Base-by-base conservation (phyloP, 306 rosid genomes). In the Hippophae tibetana region DNA sequence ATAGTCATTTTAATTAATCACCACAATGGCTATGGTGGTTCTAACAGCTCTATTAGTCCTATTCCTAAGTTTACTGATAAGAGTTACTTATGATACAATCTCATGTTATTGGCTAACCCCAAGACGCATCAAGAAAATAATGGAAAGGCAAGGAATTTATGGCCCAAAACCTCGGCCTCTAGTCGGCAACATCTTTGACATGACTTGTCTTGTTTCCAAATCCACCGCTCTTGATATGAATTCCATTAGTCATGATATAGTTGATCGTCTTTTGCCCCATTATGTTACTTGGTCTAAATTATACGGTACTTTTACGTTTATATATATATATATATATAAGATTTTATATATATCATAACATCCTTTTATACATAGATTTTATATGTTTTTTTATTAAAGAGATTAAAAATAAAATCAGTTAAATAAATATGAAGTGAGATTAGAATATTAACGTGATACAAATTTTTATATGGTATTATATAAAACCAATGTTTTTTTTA, bases 81-180 rank as follows among this genome's bases (percentile, higher is more conserved):
- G 67, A 74, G 61, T 80, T 8, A 67, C 73, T 8, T 82, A 77
- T 58, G 84, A 75, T 26, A 82, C 70, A 23, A 27, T 93, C 58
- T 73, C 78, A 6, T 82, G 77, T 53, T 93, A 93, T 80, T 80
- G 60, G 48, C 40, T 86, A 12, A 88, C 76, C 11, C 99, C 99
- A 6, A 72, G 81, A 44, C 80, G 94, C 57, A 84, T 93, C 70
- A 75, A 73, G 70, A 81, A 52, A 70, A 74, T 67, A 64, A 93
- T 93, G 99, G 94, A 79, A 46, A 67, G 57, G 74, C 99, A 93
- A 88, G 99, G 99, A 5, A 85, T 88, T 43, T 76, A 67, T 38
- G 99, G 99, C 43, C 99, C 99, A 0, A 74, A 84, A 52, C 89
- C 89, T 1, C 77, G 85, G 7, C 76, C 67, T 48, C 78, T 93